phyloP scores from a whole-genome alignment of 1,284 basidiomycete genomes.

The Thecaphora frezii region DNA sequence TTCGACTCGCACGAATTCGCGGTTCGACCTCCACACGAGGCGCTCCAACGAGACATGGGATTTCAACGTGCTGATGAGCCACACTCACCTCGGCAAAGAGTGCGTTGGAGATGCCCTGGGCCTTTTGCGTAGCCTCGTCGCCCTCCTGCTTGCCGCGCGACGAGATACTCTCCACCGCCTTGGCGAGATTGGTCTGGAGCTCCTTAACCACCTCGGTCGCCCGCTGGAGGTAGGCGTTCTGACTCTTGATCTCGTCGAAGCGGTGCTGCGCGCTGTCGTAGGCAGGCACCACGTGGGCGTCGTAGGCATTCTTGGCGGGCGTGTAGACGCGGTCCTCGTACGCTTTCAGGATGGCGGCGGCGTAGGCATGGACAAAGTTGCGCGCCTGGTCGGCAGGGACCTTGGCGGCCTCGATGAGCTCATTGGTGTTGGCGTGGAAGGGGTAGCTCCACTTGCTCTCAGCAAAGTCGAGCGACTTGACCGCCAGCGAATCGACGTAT shows the following conservation, averaged over 20 bases:
- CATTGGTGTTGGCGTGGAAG: slow-evolving; percentile 52
- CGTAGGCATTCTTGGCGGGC: slow-evolving; percentile 47
- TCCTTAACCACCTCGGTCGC: slow-evolving; percentile 49
- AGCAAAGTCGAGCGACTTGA: slow-evolving; percentile 51
- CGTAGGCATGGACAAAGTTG: slow-evolving; percentile 36
- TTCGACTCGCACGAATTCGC: no score
- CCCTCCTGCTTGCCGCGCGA: slow-evolving; percentile 42
- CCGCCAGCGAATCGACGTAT: slow-evolving; percentile 42
- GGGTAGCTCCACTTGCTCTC: slow-evolving; percentile 56
- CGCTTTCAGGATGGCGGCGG: slow-evolving; percentile 34
- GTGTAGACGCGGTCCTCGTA: slow-evolving; percentile 49
- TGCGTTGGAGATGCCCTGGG: slow-evolving; percentile 45
- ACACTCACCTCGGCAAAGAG: slow-evolving; percentile 44
- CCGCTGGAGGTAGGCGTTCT: slow-evolving; percentile 51
- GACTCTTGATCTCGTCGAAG: slow-evolving; percentile 53
- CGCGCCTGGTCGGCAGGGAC: slow-evolving; percentile 40
- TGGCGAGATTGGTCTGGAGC: slow-evolving; percentile 43
- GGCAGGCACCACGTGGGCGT: slow-evolving; percentile 40
- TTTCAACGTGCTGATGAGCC: neutral
- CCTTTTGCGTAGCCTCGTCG: slow-evolving; percentile 50
- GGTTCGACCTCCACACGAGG: no score
- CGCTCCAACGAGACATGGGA: neutral
- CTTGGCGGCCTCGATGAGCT: slow-evolving; percentile 43
- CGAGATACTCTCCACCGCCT: slow-evolving; percentile 45
- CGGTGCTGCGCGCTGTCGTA: slow-evolving; percentile 38